Percentiles rank a stretch among this genome's conserved stretches.
phyloP scores from a whole-genome alignment of 2,329 filamentous ascomycete species.

The Tympanopsis confertula region DNA sequence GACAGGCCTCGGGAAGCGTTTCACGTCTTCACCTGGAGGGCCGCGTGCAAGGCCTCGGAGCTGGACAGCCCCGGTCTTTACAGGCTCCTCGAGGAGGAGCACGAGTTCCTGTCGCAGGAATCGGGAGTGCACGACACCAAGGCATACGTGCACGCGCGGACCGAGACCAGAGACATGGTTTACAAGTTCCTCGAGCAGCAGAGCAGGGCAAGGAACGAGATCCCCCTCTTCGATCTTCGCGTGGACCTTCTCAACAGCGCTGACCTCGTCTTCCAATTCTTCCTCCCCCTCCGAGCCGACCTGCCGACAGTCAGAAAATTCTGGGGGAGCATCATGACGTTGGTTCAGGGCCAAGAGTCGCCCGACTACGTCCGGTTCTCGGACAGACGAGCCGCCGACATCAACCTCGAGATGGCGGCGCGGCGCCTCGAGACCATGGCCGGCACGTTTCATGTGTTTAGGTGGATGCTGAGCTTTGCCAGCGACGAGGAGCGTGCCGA shows the following conservation, averaged over 20 bases:
- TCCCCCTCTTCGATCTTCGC: slow-evolving; percentile 5
- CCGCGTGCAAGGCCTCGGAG: neutral
- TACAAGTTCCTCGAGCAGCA: slow-evolving; percentile 5
- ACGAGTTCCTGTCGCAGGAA: slow-evolving; percentile 6
- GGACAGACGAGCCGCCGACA: neutral
- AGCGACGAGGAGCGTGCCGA: slow-evolving; percentile 12
- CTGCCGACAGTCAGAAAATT: slow-evolving; percentile 9
- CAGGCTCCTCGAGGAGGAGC: slow-evolving; percentile 5
- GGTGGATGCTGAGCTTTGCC: slow-evolving; percentile 15
- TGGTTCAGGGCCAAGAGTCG: slow-evolving; percentile 2
- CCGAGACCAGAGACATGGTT: slow-evolving; percentile 7
- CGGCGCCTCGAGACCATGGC: neutral
- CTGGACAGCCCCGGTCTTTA: slow-evolving; percentile 1
- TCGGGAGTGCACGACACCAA: slow-evolving; percentile 7
- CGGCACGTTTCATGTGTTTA: neutral
- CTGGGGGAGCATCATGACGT: slow-evolving; percentile 8
- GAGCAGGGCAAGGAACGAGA: slow-evolving; percentile 1
- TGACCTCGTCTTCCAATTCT: slow-evolving; percentile 9
- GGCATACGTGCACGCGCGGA: slow-evolving; percentile 6
- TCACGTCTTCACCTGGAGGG: slow-evolving; percentile 9
- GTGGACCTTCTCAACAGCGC: slow-evolving; percentile 12
- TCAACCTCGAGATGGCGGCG: slow-evolving; percentile 2
- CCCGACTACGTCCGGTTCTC: neutral
- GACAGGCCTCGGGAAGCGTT: slow-evolving; percentile 3
- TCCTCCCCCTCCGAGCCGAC: slow-evolving; percentile 7